Evolutionary conservation across 208 protist species (phyloP).

Genomic region (Leishmania turanica): DNA sequence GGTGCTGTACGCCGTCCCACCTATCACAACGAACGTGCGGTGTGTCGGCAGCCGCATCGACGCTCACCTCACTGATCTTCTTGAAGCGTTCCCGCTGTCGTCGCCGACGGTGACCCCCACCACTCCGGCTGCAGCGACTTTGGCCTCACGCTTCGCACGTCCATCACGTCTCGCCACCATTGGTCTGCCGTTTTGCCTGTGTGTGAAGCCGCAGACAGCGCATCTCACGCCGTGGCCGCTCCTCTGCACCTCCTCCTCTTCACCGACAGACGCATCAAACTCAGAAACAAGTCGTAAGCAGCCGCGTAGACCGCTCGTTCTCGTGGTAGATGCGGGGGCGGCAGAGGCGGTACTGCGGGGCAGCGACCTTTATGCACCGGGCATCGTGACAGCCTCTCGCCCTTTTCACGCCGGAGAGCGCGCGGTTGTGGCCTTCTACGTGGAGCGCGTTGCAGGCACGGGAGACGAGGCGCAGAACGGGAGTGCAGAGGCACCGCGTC

Average conservation of each 20-base stretch:
- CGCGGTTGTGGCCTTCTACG: slow-evolving; percentile 37
- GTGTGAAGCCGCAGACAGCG: slow-evolving; percentile 7
- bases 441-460: slow-evolving; percentile 14
- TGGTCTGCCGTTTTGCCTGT: slow-evolving; percentile 28
- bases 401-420: slow-evolving; percentile 31
- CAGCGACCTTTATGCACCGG: slow-evolving; percentile 82
- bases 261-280: neutral
- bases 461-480: neutral
- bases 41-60: slow-evolving; percentile 27
- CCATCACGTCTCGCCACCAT: slow-evolving; percentile 5
- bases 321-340: slow-evolving; percentile 79
- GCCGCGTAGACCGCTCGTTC: slow-evolving; percentile 12
- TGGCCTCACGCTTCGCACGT: slow-evolving; percentile 3
- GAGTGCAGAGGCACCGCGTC: neutral
- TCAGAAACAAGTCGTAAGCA: neutral
- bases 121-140: neutral
- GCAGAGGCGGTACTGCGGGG: slow-evolving; percentile 90
- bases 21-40: slow-evolving; percentile 45
- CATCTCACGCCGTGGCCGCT: slow-evolving; percentile 18
- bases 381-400: slow-evolving; percentile 41
- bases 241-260: neutral
- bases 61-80: neutral
- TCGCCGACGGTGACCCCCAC: neutral
- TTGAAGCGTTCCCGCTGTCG: neutral
- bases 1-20: slow-evolving; percentile 38